phyloP scores from a whole-genome alignment of 371 early-diverging fungal species.

The Capillidium rhysosporum region DNA sequence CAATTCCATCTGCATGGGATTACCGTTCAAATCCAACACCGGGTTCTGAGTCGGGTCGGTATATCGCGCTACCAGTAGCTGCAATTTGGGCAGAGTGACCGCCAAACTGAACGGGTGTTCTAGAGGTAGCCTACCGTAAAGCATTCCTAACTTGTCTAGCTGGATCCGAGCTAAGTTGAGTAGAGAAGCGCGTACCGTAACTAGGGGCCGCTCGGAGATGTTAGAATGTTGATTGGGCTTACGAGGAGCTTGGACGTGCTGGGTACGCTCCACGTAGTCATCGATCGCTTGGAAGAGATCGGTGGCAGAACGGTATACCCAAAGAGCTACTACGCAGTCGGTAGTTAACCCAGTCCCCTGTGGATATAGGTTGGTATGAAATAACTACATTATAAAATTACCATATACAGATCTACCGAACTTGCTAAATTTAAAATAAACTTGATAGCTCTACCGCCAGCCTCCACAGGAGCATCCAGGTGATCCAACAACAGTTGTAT shows the following conservation, averaged over 20 bases:
- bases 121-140: constrained; percentile 25
- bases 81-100: neutral
- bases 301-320: constrained; percentile 62
- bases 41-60: neutral
- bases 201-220: constrained; percentile 16
- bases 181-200: constrained; percentile 53
- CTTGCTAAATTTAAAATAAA: constrained; percentile 54
- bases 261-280: constrained; percentile 50
- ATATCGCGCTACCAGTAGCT: neutral
- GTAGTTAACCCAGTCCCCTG: constrained; percentile 17
- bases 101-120: constrained; percentile 21
- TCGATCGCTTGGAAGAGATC: constrained; percentile 27
- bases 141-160: constrained; percentile 51
- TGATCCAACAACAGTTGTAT: constrained; percentile 47
- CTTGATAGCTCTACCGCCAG: constrained; percentile 40
- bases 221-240: constrained; percentile 20
- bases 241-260: constrained; percentile 11
- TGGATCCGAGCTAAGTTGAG: constrained; percentile 51
- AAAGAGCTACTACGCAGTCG: constrained; percentile 44
- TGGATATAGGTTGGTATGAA: constrained; percentile 15
- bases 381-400: neutral
- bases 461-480: constrained; percentile 38
- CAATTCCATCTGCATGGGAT: neutral
- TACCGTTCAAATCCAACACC: neutral
- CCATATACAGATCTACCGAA: constrained; percentile 17